These are phyloP conservation scores for Trametes punicea DNA, from an alignment of 768 basidiomycete species.

Conservation along the genomic window DNA sequence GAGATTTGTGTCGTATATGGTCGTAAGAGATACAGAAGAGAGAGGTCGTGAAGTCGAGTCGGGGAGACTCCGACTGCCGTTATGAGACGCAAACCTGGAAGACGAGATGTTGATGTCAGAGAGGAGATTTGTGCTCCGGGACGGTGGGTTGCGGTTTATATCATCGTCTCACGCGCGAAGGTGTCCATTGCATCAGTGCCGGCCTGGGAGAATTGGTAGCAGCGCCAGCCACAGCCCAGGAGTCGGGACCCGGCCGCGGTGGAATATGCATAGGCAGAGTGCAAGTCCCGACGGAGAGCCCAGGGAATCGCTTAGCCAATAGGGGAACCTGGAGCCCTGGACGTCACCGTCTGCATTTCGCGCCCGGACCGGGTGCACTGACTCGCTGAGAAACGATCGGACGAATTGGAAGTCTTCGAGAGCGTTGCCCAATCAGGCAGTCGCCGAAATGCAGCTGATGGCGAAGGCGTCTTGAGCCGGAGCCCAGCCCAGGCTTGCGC, in stretches of 20 bases:
- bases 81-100: not conserved
- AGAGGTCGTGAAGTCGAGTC: not conserved
- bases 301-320: not conserved
- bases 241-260: not conserved
- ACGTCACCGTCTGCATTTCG: constrained; percentile 1
- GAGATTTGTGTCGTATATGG: not conserved
- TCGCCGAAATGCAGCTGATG: not conserved
- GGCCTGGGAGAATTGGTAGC: not conserved
- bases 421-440: not conserved
- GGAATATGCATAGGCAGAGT: too few species aligned
- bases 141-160: not conserved
- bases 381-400: not conserved
- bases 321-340: not conserved
- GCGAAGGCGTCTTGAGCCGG: not conserved
- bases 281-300: not conserved
- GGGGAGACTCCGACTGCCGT: not conserved
- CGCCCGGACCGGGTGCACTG: not conserved
- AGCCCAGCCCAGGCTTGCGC: too few species aligned
- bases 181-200: not conserved
- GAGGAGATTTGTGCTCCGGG: not conserved
- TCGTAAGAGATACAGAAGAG: not conserved
- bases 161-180: not conserved
- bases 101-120: constrained; percentile 2
- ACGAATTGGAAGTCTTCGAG: not conserved
- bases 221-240: not conserved